phyloP scores from a whole-genome alignment of 2,329 filamentous ascomycete species.

The Immersiporthe knoxdaviesiana region DNA sequence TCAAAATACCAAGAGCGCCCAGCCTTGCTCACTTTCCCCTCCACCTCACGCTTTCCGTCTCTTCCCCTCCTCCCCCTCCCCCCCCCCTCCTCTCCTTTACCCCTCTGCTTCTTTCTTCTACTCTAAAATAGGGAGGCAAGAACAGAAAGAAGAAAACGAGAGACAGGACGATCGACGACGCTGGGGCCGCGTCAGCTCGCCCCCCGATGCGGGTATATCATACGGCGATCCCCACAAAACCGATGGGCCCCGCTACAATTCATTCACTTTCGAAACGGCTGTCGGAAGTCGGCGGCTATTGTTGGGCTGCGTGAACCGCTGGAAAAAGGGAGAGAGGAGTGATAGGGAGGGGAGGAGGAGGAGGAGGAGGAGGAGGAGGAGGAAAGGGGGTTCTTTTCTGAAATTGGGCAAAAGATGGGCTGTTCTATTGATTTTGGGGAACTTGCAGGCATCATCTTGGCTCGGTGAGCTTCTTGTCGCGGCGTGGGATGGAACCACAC shows the following conservation, averaged over 20 bases:
- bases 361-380: too few species aligned
- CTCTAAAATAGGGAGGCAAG: not conserved
- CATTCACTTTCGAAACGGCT: not conserved
- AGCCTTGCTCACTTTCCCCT: too few species aligned
- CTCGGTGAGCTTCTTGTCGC: not conserved
- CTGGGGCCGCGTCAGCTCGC: constrained; percentile 8
- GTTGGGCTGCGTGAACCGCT: not conserved
- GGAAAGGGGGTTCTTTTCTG: not conserved
- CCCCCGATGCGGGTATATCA: not conserved
- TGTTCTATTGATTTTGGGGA: not conserved
- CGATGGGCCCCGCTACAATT: not conserved
- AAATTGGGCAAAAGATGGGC: not conserved
- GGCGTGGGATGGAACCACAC: not conserved
- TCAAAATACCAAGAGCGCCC: too few species aligned
- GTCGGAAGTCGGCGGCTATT: constrained; percentile 13
- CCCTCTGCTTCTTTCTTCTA: not conserved
- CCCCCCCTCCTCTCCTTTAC: not conserved
- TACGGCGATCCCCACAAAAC: constrained; percentile 5
- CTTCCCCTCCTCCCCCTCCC: not conserved
- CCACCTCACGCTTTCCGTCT: too few species aligned
- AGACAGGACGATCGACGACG: not conserved
- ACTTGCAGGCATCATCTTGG: not conserved
- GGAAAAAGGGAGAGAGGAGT: not conserved
- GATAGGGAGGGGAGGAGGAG: too few species aligned
- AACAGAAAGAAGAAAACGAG: not conserved